Conservation (phyloP, 2,329 filamentous ascomycete genomes). For the Colletotrichum destructivum region DNA sequence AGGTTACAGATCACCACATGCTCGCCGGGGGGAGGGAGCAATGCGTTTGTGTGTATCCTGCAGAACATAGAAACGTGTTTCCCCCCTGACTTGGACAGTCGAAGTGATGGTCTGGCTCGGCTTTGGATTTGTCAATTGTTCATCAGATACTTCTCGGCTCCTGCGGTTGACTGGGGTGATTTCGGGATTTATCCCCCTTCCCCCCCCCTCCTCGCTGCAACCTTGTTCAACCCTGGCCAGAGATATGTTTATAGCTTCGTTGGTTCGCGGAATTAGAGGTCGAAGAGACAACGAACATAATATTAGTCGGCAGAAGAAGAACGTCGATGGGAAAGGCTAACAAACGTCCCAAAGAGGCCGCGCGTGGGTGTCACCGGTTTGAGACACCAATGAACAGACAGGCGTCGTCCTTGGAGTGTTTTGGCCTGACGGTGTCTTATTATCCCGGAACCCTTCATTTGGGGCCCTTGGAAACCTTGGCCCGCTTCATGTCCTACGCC, state of each 20-base stretch:
- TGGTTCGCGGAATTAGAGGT: neutral
- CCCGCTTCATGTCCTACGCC: neutral
- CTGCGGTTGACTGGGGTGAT: neutral
- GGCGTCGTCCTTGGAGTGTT: neutral
- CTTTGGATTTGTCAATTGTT: conserved; percentile 5
- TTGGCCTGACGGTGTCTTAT: neutral
- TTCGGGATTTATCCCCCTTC: neutral
- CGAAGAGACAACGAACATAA: no score
- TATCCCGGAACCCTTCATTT: neutral
- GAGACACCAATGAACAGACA: neutral
- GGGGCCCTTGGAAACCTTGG: neutral
- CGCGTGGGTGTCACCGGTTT: neutral
- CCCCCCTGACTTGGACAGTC: conserved; percentile 11
- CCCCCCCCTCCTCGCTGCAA: neutral
- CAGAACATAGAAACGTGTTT: conserved; percentile 3
- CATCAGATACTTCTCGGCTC: neutral
- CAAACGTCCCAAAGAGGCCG: neutral
- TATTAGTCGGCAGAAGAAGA: no score
- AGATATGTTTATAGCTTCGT: neutral
- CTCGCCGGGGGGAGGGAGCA: neutral
- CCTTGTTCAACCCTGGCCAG: neutral
- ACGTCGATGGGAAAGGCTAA: neutral
- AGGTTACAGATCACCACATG: conserved; percentile 15
- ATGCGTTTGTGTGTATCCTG: neutral
- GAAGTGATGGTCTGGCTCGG: neutral